Evolutionary conservation across 2,329 filamentous ascomycete species (phyloP), one percentile per base, ranked within the genome.

Genomic region (Paramyrothecium sp.): DNA sequence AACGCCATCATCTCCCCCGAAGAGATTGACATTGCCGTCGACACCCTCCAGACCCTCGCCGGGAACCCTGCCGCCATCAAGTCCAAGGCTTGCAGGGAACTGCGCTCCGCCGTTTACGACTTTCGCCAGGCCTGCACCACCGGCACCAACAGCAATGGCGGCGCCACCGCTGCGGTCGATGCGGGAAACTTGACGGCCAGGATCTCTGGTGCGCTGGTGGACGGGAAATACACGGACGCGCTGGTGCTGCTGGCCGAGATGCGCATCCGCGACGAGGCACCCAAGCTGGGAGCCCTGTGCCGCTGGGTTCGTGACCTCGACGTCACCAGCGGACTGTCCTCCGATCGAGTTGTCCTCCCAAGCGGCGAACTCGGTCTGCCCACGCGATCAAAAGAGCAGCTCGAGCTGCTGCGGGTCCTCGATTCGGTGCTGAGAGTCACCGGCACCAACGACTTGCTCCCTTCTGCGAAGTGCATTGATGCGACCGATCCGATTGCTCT

Each of bases 281-380:
- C 88, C 0, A 89, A 89, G 62, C 73, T 90, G 0, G 88, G 88
- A 20, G 86, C 88, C 2, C 71, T 90, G 8, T 90, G 87, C 69
- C 83, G 88, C 56, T 91, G 88, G 88, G 88, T 90, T 4, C 81
- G 88, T 57, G 87, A 89, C 65, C 74, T 90, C 23, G 88, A 90
- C 64, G 83, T 89, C 22, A 83, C 89, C 53, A 88, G 84, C 61
- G 87, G 87, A 2, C 72, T 89, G 8, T 85, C 85, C 3, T 84
- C 85, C 21, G 38, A 44, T 19, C 38, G 38, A 4, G 38, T 44
- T 4, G 5, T 44, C 13, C 38, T 44, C 3, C 13, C 13, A 44
- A 7, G 5, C 13, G 38, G 38, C 13, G 13, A 44, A 19, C 38
- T 44, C 13, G 38, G 5, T 16, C 5, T 44, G 38, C 76, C 82